Percentiles rank a stretch among this genome's conserved stretches.
Conservation (phyloP, 768 basidiomycete species). For the Mrakia gelida region DNA sequence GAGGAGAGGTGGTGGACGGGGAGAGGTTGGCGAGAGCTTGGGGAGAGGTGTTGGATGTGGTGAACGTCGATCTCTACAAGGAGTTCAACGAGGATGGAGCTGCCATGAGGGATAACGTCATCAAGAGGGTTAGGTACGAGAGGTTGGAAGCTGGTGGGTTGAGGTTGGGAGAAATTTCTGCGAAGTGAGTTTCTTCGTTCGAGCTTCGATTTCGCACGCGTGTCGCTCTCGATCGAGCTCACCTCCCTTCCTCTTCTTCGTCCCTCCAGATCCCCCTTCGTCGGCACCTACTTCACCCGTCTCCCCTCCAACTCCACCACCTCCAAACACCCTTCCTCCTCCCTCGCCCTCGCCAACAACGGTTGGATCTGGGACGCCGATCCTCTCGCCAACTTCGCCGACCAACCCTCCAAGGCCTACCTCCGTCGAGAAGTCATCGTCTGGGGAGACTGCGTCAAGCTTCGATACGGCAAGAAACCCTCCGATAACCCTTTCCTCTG, state of each 20-base stretch:
- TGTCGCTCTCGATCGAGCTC: not conserved
- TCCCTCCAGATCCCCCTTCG: slow-evolving; percentile 64
- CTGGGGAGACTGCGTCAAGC: slow-evolving; percentile 97
- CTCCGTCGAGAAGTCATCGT: slow-evolving; percentile 92
- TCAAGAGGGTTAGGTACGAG: slow-evolving; percentile 71
- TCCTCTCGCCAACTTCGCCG: slow-evolving; percentile 89
- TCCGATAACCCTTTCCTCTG: slow-evolving; percentile 90
- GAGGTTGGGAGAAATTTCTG: slow-evolving; percentile 71
- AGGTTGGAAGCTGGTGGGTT: slow-evolving; percentile 80
- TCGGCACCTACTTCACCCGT: slow-evolving; percentile 90
- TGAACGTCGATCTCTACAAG: slow-evolving; percentile 82
- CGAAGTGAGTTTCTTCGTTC: slow-evolving; percentile 56
- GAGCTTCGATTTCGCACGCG: not conserved
- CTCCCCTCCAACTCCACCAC: slow-evolving; percentile 52
- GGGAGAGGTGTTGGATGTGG: slow-evolving; percentile 70
- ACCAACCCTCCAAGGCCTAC: slow-evolving; percentile 87
- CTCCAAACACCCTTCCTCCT: slow-evolving; percentile 49
- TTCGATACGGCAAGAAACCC: slow-evolving; percentile 80
- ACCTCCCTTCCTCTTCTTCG: not conserved
- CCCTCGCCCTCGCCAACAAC: slow-evolving; percentile 88
- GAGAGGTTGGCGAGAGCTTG: slow-evolving; percentile 65
- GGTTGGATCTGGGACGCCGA: slow-evolving; percentile 99
- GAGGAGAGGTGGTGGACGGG: slow-evolving; percentile 48
- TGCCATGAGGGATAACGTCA: slow-evolving; percentile 67
- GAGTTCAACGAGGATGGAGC: slow-evolving; percentile 81